Percentiles rank a stretch among this genome's conserved stretches.
phyloP scores from a whole-genome alignment of 352 stramenopile species.

The Globisporangium mamillatum region DNA sequence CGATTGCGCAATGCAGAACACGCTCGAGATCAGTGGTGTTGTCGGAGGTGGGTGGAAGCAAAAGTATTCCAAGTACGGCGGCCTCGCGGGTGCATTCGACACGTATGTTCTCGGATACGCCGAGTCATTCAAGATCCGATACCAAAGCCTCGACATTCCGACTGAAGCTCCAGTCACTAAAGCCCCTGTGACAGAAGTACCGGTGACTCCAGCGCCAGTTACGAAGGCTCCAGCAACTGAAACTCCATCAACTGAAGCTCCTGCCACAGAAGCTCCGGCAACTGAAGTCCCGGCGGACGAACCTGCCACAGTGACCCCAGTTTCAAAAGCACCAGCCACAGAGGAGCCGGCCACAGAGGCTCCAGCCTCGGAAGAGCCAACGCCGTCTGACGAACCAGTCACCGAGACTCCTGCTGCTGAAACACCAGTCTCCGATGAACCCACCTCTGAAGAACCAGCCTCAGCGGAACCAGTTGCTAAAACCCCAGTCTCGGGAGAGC shows the following conservation, averaged over 20 bases:
- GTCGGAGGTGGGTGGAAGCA: slow-evolving; percentile 30
- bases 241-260: slow-evolving; percentile 6
- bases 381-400: neutral
- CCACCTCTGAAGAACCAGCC: neutral
- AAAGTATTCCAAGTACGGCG: slow-evolving; percentile 17
- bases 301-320: neutral
- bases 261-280: neutral
- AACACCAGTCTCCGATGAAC: neutral
- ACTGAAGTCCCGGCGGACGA: neutral
- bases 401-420: neutral
- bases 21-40: slow-evolving; percentile 19
- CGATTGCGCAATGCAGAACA: slow-evolving; percentile 23
- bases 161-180: slow-evolving; percentile 9
- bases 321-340: neutral
- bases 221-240: slow-evolving; percentile 3
- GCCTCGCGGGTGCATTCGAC: slow-evolving; percentile 4
- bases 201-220: neutral
- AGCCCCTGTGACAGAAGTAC: neutral
- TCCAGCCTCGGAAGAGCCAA: neutral
- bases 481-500: neutral
- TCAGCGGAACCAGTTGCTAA: neutral
- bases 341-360: neutral
- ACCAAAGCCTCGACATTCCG: slow-evolving; percentile 5
- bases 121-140: slow-evolving; percentile 26
- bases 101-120: slow-evolving; percentile 27